Evolutionary conservation across 257 asterid genomes (phyloP).

Genomic region (Rhazya stricta): DNA sequence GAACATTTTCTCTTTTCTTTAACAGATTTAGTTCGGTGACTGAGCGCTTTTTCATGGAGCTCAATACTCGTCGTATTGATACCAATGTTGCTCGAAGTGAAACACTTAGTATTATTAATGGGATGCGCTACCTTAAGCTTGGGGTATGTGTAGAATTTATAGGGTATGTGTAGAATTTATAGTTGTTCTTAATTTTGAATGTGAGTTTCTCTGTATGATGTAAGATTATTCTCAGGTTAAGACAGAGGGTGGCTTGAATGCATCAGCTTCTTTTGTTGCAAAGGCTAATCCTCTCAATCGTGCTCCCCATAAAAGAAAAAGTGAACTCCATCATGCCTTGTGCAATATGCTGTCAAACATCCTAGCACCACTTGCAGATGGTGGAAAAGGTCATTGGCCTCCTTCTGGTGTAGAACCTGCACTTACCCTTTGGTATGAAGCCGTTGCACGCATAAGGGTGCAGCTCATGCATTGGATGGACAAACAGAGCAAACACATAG

Average conservation of each 20-base stretch:
- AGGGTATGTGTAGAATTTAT: conserved; percentile 43
- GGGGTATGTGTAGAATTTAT: conserved; percentile 61
- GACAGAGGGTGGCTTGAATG: conserved; percentile 94
- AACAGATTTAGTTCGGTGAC: conserved; percentile 97
- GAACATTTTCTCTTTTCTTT: conserved; percentile 26
- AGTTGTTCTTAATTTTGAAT: conserved; percentile 21
- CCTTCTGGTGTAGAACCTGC: conserved; percentile 95
- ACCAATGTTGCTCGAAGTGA: conserved; percentile 90
- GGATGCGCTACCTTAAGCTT: conserved; percentile 97
- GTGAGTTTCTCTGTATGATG: conserved; percentile 29
- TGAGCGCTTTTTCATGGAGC: conserved; percentile 98
- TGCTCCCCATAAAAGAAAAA: conserved; percentile 93
- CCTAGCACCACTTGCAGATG: conserved; percentile 93
- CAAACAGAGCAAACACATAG: conserved; percentile 93
- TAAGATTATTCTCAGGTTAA: conserved; percentile 65
- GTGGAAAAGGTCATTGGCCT: conserved; percentile 98
- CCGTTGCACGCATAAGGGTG: conserved; percentile 86
- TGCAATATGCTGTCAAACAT: conserved; percentile 99
- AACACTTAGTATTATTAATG: conserved; percentile 92
- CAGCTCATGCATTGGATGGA: conserved; percentile 98
- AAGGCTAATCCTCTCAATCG: conserved; percentile 97
- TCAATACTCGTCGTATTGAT: conserved; percentile 89
- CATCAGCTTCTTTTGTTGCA: conserved; percentile 97
- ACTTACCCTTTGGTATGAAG: conserved; percentile 94
- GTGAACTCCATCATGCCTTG: conserved; percentile 95